phyloP scores from a whole-genome alignment of 2,329 filamentous ascomycete genomes.

The Hortaea sp. region DNA sequence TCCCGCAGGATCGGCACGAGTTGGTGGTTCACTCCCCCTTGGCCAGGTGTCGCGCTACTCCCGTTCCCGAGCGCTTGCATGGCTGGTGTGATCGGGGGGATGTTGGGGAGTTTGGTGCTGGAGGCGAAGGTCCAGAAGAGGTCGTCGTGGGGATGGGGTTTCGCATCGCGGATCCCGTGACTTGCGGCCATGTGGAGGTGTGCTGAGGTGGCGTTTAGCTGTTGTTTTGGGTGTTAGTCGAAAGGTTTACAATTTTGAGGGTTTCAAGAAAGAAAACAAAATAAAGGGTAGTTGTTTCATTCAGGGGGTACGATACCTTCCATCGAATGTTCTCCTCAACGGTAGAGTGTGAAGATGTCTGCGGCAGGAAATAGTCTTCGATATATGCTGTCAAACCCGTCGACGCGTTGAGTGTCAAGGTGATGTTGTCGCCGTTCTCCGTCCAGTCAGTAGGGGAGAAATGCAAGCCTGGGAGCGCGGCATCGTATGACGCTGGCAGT shows the following conservation, averaged over 20 bases:
- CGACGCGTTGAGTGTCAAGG: slow-evolving; percentile 28
- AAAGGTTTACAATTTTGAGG: too few species aligned
- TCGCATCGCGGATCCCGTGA: not conserved
- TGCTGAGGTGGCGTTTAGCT: slow-evolving; percentile 30
- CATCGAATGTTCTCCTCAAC: slow-evolving; percentile 31
- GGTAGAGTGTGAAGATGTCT: slow-evolving; percentile 20
- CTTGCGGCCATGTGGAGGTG: slow-evolving; percentile 32
- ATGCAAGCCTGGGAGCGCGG: slow-evolving; percentile 36
- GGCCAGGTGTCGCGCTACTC: slow-evolving; percentile 27
- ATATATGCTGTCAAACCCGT: slow-evolving; percentile 35
- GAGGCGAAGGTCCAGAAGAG: slow-evolving; percentile 42
- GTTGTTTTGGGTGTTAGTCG: not conserved
- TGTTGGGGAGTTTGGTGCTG: slow-evolving; percentile 31
- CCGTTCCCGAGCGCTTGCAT: slow-evolving; percentile 40
- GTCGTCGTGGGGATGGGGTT: slow-evolving; percentile 20
- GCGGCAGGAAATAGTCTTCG: slow-evolving; percentile 40
- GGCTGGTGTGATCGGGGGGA: slow-evolving; percentile 32
- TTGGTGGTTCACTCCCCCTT: slow-evolving; percentile 37
- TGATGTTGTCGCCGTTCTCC: slow-evolving; percentile 33
- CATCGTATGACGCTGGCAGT: slow-evolving; percentile 26
- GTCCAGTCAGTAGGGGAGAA: slow-evolving; percentile 36
- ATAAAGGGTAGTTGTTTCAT: not conserved
- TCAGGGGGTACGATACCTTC: slow-evolving; percentile 22
- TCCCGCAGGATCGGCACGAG: slow-evolving; percentile 28
- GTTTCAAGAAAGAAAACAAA: not conserved